These are phyloP conservation scores for Pisolithus microcarpus DNA, from an alignment of 768 basidiomycete species.

Conservation along the genomic window DNA sequence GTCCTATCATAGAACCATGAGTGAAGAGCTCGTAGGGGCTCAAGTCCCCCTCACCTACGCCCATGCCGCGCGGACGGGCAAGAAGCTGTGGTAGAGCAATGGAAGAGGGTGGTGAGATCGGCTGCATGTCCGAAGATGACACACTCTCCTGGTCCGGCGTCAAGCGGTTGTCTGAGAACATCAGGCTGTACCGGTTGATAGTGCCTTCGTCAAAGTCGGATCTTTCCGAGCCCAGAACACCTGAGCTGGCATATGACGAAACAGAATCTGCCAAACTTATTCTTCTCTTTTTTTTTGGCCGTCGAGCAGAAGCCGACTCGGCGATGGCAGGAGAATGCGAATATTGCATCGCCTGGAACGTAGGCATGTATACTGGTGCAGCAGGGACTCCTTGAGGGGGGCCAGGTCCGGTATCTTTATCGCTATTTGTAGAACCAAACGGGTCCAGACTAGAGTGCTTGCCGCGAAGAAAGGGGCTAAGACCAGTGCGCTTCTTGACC, in stretches of 20 bases:
- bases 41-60: conserved; percentile 15
- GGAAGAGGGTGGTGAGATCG: conserved; percentile 23
- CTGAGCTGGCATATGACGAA: conserved; percentile 27
- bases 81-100: conserved; percentile 25
- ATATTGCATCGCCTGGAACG: conserved; percentile 34
- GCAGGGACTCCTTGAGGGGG: conserved; percentile 16
- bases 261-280: conserved; percentile 31
- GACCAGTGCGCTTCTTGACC: conserved; percentile 42
- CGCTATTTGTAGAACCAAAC: conserved; percentile 35
- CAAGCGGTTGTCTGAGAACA: conserved; percentile 23
- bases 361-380: conserved; percentile 34
- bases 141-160: conserved; percentile 28
- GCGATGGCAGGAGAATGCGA: conserved; percentile 28
- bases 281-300: conserved; percentile 29
- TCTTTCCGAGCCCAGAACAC: conserved; percentile 14
- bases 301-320: conserved; percentile 24
- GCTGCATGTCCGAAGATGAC: conserved; percentile 29
- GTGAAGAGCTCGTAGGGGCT: conserved; percentile 22
- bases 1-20: conserved; percentile 9
- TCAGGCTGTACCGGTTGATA: conserved; percentile 12
- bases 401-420: conserved; percentile 27
- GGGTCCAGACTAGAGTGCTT: conserved; percentile 46
- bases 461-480: conserved; percentile 43
- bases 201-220: conserved; percentile 20
- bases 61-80: conserved; percentile 12